A percentile compares a stretch with the other conserved stretches of the same genome.
These are phyloP conservation scores for Saprolegnia parasitica DNA, from an alignment of 352 stramenopile species.

Conservation along the genomic window DNA sequence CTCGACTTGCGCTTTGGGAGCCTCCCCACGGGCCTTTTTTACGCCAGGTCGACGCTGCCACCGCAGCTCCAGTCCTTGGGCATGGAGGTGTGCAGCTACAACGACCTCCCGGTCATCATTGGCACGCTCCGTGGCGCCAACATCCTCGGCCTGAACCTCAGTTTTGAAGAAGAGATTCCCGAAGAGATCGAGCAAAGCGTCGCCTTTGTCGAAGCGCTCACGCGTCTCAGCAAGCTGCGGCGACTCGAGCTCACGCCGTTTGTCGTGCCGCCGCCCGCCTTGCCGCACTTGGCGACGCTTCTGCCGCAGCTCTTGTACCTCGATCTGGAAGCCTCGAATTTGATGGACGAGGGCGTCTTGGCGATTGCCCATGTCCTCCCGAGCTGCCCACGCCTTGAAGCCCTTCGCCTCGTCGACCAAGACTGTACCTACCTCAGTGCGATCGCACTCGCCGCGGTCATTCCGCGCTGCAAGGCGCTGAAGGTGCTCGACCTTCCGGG, in stretches of 20 bases:
- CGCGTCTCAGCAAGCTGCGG: background rate
- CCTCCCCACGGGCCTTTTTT: background rate
- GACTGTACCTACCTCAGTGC: background rate
- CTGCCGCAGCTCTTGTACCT: background rate
- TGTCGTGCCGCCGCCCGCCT: background rate
- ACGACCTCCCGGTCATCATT: background rate
- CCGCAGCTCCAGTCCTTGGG: background rate
- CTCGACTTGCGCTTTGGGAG: background rate
- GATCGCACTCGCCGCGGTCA: background rate
- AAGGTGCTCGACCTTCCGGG: background rate
- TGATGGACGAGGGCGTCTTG: background rate
- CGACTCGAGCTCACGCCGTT: background rate
- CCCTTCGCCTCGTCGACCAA: background rate
- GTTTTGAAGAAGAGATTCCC: background rate
- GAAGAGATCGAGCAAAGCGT: background rate
- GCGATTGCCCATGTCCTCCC: background rate
- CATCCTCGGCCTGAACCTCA: background rate
- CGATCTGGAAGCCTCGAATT: background rate
- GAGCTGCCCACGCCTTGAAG: background rate
- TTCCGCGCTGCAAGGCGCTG: slow-evolving; percentile 9
- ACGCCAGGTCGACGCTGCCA: background rate
- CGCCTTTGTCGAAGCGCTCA: background rate
- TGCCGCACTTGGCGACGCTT: background rate
- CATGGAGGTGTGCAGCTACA: background rate
- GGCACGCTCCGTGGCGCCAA: background rate